phyloP scores from a whole-genome alignment of 192 early-diverging fungal genomes.

The Coemansia sp. region DNA sequence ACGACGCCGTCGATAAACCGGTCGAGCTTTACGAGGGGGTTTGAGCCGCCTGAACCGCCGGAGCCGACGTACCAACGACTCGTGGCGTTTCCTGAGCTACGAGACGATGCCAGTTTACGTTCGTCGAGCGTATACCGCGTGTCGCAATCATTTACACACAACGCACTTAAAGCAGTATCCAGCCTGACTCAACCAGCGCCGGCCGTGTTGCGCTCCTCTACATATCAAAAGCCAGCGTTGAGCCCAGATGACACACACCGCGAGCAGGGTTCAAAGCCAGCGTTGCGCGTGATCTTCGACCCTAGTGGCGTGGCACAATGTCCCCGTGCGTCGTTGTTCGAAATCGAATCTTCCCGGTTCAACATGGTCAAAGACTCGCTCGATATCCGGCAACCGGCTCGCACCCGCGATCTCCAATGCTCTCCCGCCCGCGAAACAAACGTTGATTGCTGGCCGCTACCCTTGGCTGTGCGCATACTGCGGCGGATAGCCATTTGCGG shows the following conservation, averaged over 20 bases:
- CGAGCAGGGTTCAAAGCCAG: neutral
- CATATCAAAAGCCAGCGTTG: no score
- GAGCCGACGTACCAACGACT: slow-evolving; percentile 7
- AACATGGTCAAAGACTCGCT: slow-evolving; percentile 43
- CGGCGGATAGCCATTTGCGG: slow-evolving; percentile 35
- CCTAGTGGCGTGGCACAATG: slow-evolving; percentile 5
- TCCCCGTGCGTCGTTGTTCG: slow-evolving; percentile 8
- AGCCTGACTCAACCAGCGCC: slow-evolving; percentile 7
- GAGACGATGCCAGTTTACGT: slow-evolving; percentile 7
- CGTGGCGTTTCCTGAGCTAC: slow-evolving; percentile 20
- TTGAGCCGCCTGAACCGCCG: neutral
- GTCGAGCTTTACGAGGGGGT: no score
- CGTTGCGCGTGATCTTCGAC: slow-evolving; percentile 10
- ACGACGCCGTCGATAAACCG: neutral
- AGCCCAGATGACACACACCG: no score
- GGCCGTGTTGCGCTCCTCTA: neutral
- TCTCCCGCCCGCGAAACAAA: neutral
- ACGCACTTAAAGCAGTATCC: slow-evolving; percentile 31
- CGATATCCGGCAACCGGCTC: slow-evolving; percentile 33
- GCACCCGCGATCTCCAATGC: neutral
- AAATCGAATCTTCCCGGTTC: slow-evolving; percentile 16
- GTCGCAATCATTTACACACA: slow-evolving; percentile 7
- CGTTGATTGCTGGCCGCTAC: slow-evolving; percentile 17
- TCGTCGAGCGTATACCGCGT: slow-evolving; percentile 6
- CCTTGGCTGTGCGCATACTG: slow-evolving; percentile 21